Base-by-base conservation (phyloP, 805 yeast species). In the Cyberlindnera suaveolens region DNA sequence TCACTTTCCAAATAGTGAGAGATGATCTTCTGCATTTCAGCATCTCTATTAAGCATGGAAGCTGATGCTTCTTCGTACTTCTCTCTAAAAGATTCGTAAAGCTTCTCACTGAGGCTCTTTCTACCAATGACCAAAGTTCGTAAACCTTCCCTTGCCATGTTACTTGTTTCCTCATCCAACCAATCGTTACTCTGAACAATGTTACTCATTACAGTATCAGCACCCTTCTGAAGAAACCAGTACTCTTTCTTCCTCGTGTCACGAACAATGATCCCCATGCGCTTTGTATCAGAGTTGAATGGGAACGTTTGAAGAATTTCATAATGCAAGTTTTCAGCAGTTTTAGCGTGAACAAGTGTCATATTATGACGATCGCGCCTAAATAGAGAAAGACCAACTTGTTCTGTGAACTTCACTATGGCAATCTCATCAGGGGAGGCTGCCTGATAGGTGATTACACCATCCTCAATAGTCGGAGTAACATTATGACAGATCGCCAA, bases 351-450 rank as follows among this genome's bases (percentile, higher is more conserved):
- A 30, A 77, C 58, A 38, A 93, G 64, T 0, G 86, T 72, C 52
- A 93, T 74, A 6, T 82, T 76, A 43, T 75, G 74, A 45, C 99
- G 77, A 61, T 93, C 99, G 55, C 99, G 78, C 56, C 78, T 82
- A 46, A 78, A 72, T 36, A 93, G 71, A 7, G 89, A 77, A 31
- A 93, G 68, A 0, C 99, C 99, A 27, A 90, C 91, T 3, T 70
- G 61, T 50, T 88, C 95, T 1, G 96, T 86, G 66, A 88, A 93
- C 57, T 83, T 83, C 16, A 93, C 98, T 49, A 93, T 93, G 26
- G 99, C 99, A 53, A 93, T 81, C 61, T 93, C 99, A 68, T 93
- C 99, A 0, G 99, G 99, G 0, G 97, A 90, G 0, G 98, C 97
- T 0, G 99, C 99, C 65, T 93, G 99, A 61, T 90, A 93, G 2